Conservation (phyloP, 208 protist species). For the Trypanosoma congolense region DNA sequence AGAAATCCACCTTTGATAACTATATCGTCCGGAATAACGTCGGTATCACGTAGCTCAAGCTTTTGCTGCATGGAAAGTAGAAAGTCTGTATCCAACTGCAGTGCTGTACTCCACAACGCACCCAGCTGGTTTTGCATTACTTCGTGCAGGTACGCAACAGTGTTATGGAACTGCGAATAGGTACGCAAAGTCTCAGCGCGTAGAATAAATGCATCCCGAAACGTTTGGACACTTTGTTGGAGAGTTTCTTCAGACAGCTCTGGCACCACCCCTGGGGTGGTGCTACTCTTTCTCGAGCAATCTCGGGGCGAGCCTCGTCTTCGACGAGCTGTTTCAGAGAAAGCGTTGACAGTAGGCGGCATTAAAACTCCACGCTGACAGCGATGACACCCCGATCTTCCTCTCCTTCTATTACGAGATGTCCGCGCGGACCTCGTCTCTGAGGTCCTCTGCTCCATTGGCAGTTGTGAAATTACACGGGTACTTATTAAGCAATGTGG, state of each 20-base stretch:
- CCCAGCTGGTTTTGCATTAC: constrained; percentile 48
- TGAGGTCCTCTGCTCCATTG: no score
- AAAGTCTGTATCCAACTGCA: constrained; percentile 53
- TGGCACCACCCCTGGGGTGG: constrained; percentile 11
- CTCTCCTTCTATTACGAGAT: no score
- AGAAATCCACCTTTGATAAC: constrained; percentile 20
- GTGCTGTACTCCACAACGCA: constrained; percentile 56
- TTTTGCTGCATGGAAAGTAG: constrained; percentile 30
- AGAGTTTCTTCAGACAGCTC: constrained; percentile 55
- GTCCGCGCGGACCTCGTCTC: no score
- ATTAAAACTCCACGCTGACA: no score
- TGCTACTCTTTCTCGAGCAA: neutral
- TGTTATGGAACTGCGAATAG: constrained; percentile 83
- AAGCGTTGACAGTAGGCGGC: no score
- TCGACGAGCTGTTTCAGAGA: no score
- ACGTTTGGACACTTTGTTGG: constrained; percentile 70
- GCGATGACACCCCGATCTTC: no score
- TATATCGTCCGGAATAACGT: constrained; percentile 55
- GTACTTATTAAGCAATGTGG: no score
- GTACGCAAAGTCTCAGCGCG: constrained; percentile 65
- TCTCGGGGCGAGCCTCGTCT: no score
- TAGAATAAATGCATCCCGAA: constrained; percentile 65
- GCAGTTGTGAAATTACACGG: no score
- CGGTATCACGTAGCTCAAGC: constrained; percentile 19
- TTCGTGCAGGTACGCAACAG: constrained; percentile 51